Evolutionary conservation across 2,329 filamentous ascomycete genomes (phyloP), one percentile per base, ranked within the genome.

Genomic region (Lecanicillium sp.): DNA sequence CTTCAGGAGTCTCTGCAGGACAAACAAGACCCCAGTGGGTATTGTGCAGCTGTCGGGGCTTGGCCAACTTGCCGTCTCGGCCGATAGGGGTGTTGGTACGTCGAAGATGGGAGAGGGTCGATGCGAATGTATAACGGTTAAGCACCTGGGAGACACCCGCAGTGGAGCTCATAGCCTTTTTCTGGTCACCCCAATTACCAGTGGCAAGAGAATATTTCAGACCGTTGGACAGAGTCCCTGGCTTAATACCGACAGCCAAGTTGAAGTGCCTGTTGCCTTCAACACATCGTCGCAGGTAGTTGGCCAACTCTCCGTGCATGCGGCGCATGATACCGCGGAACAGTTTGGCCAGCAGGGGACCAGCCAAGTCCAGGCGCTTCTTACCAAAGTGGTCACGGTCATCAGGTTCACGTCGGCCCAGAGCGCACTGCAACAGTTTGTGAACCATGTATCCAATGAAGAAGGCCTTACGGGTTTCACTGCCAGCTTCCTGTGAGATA

Each of bases 361-460:
- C 92, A 41, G 92, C 90, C 52, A 98, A 74, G 68, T 98, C 92
- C 41, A 98, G 73, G 49, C 92, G 84, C 74, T 98, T 98, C 75
- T 96, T 96, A 54, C 92, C 92, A 55, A 98, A 95, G 61, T 98
- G 94, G 69, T 98, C 92, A 68, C 92, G 85, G 56, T 98, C 92
- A 55, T 98, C 92, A 18, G 88, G 87, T 57, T 96, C 92, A 45
- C 88, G 83, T 45, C 92, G 83, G 37, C 92, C 94, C 34, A 98
- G 74, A 39, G 89, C 86, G 57, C 89, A 95, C 61, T 95, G 90
- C 17, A 96, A 72, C 51, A 98, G 75, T 57, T 92, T 85, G 63
- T 98, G 90, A 33, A 96, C 86, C 90, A 98, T 98, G 64, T 98
- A 98, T 16, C 94, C 92, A 35, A 98, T 70, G 73, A 96, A 98